Conservation (phyloP, 768 basidiomycete genomes). For the Psilocybe sp. region DNA sequence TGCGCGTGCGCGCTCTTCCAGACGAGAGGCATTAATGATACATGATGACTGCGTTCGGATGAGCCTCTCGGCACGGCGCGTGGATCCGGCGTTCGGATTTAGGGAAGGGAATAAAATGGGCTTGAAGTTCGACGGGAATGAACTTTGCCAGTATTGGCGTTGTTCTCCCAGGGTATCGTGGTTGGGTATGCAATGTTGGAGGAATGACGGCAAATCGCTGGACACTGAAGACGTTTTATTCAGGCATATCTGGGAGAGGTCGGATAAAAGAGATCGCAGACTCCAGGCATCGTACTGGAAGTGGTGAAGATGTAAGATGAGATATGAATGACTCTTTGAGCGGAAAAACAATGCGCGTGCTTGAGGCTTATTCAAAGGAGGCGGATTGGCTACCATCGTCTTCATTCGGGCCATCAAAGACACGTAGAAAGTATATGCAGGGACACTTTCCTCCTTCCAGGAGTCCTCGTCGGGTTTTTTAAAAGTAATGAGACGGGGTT, state of each 20-base stretch:
- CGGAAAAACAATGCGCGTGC: conserved; percentile 21
- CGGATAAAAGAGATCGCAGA: conserved; percentile 35
- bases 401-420: conserved; percentile 20
- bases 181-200: conserved; percentile 19
- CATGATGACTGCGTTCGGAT: conserved; percentile 9
- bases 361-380: conserved; percentile 16
- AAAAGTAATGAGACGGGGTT: conserved; percentile 27
- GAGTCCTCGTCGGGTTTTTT: conserved; percentile 9
- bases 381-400: conserved; percentile 20
- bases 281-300: conserved; percentile 53
- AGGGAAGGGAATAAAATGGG: conserved; percentile 15
- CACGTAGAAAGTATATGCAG: conserved; percentile 10
- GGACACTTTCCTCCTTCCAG: conserved; percentile 21
- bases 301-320: conserved; percentile 38
- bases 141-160: conserved; percentile 34
- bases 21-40: conserved; percentile 12
- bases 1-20: conserved; percentile 42
- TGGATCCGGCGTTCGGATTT: not conserved
- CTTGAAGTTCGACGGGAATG: conserved; percentile 23
- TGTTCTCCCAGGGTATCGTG: conserved; percentile 18
- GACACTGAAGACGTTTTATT: conserved; percentile 19
- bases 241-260: conserved; percentile 34
- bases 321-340: conserved; percentile 17
- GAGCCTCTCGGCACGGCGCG: conserved; percentile 1
- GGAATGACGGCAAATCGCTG: conserved; percentile 25